Base-by-base conservation (phyloP, 305 asterid species). In the Salvia sclarea region DNA sequence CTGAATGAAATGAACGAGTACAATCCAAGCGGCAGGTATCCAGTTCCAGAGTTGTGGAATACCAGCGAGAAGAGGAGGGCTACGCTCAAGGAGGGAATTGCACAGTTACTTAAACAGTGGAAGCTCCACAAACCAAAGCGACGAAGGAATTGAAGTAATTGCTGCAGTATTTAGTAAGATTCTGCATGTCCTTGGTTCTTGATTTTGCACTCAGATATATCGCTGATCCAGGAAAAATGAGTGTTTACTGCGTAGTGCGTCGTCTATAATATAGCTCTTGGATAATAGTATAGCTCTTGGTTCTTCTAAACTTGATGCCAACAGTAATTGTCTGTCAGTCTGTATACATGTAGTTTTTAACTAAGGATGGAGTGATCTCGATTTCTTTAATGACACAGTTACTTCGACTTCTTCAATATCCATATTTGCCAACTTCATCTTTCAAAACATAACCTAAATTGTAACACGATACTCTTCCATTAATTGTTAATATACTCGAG, bases 21-120 rank as follows among this genome's bases (percentile, higher is more conserved):
- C 79, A 88, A 92, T 58, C 89, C 95, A 14, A 86, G 98, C 54
- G 96, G 92, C n/a, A 79, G 96, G 76, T 86, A 81, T 66, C 89
- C 95, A 3, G 76, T 88, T 9, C 61, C 84, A 2, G 88, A 81
- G 73, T 72, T 90, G 63, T 88, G 97, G 97, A 84, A 88, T 69
- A 12, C 48, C 38, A 73, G 37, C 8, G 81, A 80, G 60, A 73
- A 75, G 11, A 80, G 85, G 75, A 84, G 68, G 75, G 89, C 77
- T n/a, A 53, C 75, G 0, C 55, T 88, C 30, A 74, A 58, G 1
- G 97, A 90, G 63, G 90, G 83, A 47, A 85, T 79, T 59, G 73
- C 53, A 5, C 66, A 49, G 60, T 40, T 80, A 30, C 38, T 86
- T 6, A 82, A 76, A 25, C 81, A 75, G 55, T 84, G 89, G 94